Base-by-base conservation (phyloP, 768 basidiomycete species). In the Xerocomellus dryophilus region DNA sequence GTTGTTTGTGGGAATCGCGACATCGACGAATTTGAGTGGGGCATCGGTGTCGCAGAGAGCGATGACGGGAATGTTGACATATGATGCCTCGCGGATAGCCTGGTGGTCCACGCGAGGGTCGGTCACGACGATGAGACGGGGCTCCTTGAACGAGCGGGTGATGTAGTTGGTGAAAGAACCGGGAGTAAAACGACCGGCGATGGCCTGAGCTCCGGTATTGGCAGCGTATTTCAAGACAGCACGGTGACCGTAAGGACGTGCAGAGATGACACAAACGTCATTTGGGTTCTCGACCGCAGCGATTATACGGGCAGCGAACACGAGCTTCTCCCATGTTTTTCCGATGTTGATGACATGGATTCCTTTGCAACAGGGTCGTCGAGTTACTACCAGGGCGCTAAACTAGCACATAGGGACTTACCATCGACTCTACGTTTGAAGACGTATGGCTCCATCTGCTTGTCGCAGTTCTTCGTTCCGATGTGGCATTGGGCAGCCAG, bases 1-100 rank as follows among this genome's bases (percentile, higher is more conserved):
- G 90, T 99, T 99, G 83, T 98, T 99, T 58, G 93, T 93, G 60
- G 97, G 97, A 77, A 99, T 97, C 51, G 91, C 95, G 66, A 98
- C 86, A 73, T 99, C 97, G 73, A 99, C 95, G 73, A 93, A 98
- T 75, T 93, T 86, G 68, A 98, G 84, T 53, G 94, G 93, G 43
- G 97, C 93, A 74, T 99, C 97, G 65, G 95, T 97, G 78, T 99
- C 97, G 78, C 92, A 94, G 67, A 99, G 87, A 56, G 96, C 97
- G 66, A 99, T 97, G 68, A 99, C 97, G 66, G 97, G 97, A 76
- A 99, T 98, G 88, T 99, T 99, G 74, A 98, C 97, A 72, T 98
- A 99, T 53, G 96, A 96, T 43, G 97, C 95, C 79, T 99, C 97
- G 64, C 97, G 93, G 77, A 99, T 99, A 61, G 97, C 97, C 78